Percentiles rank a stretch among this genome's conserved stretches.
Conservation (phyloP, 1,284 basidiomycete genomes). For the Tylopilus sp. region DNA sequence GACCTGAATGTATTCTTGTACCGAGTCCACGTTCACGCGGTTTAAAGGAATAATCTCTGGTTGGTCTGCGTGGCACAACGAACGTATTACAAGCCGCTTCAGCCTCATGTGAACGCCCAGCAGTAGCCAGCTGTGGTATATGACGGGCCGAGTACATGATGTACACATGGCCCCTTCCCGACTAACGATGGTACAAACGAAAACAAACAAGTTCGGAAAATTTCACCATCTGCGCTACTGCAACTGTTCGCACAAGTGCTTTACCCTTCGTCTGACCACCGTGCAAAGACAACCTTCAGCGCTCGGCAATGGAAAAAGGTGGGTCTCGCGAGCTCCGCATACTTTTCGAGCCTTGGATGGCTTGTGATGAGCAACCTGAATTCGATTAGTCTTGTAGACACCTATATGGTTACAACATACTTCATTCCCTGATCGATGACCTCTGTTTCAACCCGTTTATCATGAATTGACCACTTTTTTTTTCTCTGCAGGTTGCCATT, state of each 20-base stretch:
- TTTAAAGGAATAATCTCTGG: constrained; percentile 5
- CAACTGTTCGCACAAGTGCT: too few relatives aligned
- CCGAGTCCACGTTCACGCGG: constrained; percentile 10
- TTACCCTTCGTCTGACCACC: not conserved
- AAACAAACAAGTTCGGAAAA: too few relatives aligned
- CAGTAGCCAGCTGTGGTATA: too few relatives aligned
- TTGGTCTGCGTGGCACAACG: not conserved
- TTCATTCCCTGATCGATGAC: constrained; percentile 32
- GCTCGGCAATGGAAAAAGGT: constrained; percentile 44
- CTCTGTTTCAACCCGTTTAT: constrained; percentile 1
- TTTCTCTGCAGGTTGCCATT: constrained; percentile 5
- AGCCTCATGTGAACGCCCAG: not conserved
- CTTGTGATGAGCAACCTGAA: constrained; percentile 53
- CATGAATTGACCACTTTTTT: constrained; percentile 11
- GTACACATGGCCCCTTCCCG: too few relatives aligned
- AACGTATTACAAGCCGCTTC: too few relatives aligned
- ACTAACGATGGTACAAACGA: too few relatives aligned
- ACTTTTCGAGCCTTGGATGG: constrained; percentile 7
- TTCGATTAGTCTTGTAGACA: constrained; percentile 88
- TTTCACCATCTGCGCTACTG: too few relatives aligned
- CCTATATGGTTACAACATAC: constrained; percentile 30
- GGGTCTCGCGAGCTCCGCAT: constrained; percentile 31
- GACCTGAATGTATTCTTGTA: constrained; percentile 22
- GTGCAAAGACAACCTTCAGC: not conserved
- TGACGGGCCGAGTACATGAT: too few relatives aligned